Evolutionary conservation across 2,329 filamentous ascomycete species (phyloP).

Genomic region (Neonectria coccinea): DNA sequence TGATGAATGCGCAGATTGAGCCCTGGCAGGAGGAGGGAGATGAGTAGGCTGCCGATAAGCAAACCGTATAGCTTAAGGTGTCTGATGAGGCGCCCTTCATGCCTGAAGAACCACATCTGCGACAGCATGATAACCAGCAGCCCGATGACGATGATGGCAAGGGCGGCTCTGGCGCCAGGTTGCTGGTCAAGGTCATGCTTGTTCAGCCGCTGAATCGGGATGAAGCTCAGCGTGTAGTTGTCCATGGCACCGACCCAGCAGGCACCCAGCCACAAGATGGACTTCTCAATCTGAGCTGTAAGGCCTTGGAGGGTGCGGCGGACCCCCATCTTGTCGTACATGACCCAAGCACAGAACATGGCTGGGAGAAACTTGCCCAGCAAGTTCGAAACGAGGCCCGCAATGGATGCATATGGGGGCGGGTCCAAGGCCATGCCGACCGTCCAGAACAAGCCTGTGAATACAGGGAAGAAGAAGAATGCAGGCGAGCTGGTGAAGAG

Average conservation of each 20-base stretch:
- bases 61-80: constrained; percentile 83
- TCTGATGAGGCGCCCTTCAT: constrained; percentile 82
- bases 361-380: constrained; percentile 88
- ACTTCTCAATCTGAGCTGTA: constrained; percentile 89
- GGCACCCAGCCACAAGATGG: constrained; percentile 87
- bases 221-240: constrained; percentile 95
- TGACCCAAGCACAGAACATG: constrained; percentile 86
- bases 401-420: constrained; percentile 74
- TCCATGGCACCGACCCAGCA: constrained; percentile 93
- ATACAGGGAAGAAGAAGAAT: constrained; percentile 87
- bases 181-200: constrained; percentile 89
- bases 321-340: constrained; percentile 86
- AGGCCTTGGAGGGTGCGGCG: constrained; percentile 77
- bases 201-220: constrained; percentile 93
- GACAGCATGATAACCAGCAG: constrained; percentile 75
- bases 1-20: constrained; percentile 92
- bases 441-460: constrained; percentile 87
- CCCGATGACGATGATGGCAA: constrained; percentile 80
- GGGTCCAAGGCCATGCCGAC: constrained; percentile 91
- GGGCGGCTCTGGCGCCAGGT: constrained; percentile 85
- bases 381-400: constrained; percentile 80
- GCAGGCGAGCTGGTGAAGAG: constrained; percentile 83
- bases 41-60: constrained; percentile 73
- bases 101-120: constrained; percentile 87
- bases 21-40: constrained; percentile 78